Evolutionary conservation across 2,329 filamentous ascomycete species (phyloP).

Genomic region (Bipolaris sorokiniana): DNA sequence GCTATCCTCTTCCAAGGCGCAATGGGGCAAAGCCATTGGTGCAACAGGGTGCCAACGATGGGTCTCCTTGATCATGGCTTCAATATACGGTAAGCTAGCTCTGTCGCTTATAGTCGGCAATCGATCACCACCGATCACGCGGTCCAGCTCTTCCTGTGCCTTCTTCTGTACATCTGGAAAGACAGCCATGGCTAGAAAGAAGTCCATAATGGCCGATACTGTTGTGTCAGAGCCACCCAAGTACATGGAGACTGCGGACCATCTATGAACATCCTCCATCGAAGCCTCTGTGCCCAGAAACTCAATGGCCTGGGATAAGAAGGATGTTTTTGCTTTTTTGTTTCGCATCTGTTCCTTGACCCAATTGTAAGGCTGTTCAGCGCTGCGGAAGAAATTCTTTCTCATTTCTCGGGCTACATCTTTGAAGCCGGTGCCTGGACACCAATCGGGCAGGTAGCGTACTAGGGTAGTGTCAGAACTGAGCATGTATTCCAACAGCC

Average conservation of each 20-base stretch:
- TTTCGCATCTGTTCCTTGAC: constrained; percentile 51
- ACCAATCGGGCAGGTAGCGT: constrained; percentile 54
- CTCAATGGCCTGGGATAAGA: constrained; percentile 50
- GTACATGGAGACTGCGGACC: constrained; percentile 53
- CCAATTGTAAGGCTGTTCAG: constrained; percentile 53
- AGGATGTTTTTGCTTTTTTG: constrained; percentile 45
- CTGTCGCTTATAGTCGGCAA: constrained; percentile 58
- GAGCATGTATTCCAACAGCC: background rate
- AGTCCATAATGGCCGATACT: constrained; percentile 51
- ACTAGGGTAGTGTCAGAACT: constrained; percentile 25
- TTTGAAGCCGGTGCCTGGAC: constrained; percentile 56
- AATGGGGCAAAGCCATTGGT: constrained; percentile 44
- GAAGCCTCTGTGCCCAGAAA: constrained; percentile 37
- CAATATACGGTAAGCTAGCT: constrained; percentile 49
- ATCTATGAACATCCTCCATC: constrained; percentile 50
- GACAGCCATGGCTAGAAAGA: constrained; percentile 60
- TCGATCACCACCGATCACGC: constrained; percentile 54
- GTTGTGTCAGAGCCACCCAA: constrained; percentile 56
- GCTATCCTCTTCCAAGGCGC: constrained; percentile 43
- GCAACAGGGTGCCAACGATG: constrained; percentile 51
- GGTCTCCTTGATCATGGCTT: constrained; percentile 50
- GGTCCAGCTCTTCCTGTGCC: constrained; percentile 57
- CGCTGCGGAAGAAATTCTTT: constrained; percentile 36
- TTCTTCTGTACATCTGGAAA: constrained; percentile 57
- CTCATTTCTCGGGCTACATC: constrained; percentile 49